Evolutionary conservation across 1,284 basidiomycete species (phyloP), one percentile per base, ranked within the genome.

Genomic region (Trametes pubescens): DNA sequence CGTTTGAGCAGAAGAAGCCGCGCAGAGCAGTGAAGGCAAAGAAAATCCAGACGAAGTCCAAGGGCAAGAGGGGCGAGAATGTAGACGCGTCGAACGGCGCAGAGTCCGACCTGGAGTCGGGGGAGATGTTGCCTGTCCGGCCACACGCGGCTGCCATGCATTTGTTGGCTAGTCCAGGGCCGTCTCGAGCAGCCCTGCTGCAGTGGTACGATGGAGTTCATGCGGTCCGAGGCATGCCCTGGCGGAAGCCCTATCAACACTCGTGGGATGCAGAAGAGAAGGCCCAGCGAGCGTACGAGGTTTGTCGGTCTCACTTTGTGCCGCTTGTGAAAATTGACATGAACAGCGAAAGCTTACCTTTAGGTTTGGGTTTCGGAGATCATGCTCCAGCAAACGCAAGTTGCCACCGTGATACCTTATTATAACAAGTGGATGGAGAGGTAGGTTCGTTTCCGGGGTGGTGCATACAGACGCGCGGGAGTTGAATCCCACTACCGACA

Each of bases 371-470:
- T 98, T 49, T 94, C 92, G 13, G 95, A 98, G 77, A 92, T 98
- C 67, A 99, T 99, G 97, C 84, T 98, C 7, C 97, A 99, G 75
- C 97, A 99, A 77, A 99, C 97, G 0, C 95, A 96, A 74, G 92
- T 94, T 26, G 85, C 81, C 3, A 97, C 95, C 0, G 95, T 96
- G 14, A 95, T 96, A 67, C 92, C 91, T 0, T 98, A 96, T 76
- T 97, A 93, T 77, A 89, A 88, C 52, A 84, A 83, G 44, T 96
- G 95, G 94, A 92, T 96, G 82, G 80, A 82, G 68, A 90, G 83
- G 91, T 92, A 90, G 82, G 91, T 92, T 69, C 62, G 84, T 79
- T 34, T 16, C 29, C 38, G 10, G 9, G 21, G 18, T 35, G 51
- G 11, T n/a, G 44, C 24, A 35, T 22, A 24, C 21, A 4, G 38